Evolutionary conservation across 2,329 filamentous ascomycete genomes (phyloP), one percentile per base, ranked within the genome.

Genomic region (Colletotrichum australisinense): DNA sequence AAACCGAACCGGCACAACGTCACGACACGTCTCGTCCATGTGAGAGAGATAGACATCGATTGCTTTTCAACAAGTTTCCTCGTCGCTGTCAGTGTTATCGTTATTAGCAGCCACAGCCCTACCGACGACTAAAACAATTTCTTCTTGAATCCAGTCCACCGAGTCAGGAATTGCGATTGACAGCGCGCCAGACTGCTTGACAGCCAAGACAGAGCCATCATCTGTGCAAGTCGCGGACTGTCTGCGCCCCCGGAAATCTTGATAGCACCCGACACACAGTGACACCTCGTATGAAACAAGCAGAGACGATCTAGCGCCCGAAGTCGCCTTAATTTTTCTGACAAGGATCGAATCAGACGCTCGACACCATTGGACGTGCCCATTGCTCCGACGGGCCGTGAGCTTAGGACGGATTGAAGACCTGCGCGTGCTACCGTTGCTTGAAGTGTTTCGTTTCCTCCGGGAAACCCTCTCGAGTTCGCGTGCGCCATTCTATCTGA

Each of bases 371-470:
- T 66, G 67, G 66, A 59, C 32, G 16, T 55, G 22, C 57, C 55
- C n/a, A 53, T 60, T 38, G 52, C 59, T 35, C 56, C 67, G 60
- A 60, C 59, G 60, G 70, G 56, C 66, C 66, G 59, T 70, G 70
- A 64, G 70, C 53, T 59, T 49, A 46, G 49, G 66, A 60, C 49
- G 59, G 59, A 59, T 64, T 46, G 53, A 28, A 56, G 55, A 19
- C n/a, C 55, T 59, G 30, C 58, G 57, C 58, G 64, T 63, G 35
- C 28, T 73, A 59, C 59, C 66, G 56, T 73, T 73, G 71, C 67
- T 71, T 65, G 53, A 52, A 71, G n/a, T 66, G 71, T 73, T 73
- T 73, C 71, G 67, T 73, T 73, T 73, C 71, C 56, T 53, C 71
- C 19, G 56, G 71, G 67, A 46, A 46, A 60, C 56, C 62, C 62